Conservation (phyloP, 306 rosid species). For the Gastrolobium bilobum region DNA sequence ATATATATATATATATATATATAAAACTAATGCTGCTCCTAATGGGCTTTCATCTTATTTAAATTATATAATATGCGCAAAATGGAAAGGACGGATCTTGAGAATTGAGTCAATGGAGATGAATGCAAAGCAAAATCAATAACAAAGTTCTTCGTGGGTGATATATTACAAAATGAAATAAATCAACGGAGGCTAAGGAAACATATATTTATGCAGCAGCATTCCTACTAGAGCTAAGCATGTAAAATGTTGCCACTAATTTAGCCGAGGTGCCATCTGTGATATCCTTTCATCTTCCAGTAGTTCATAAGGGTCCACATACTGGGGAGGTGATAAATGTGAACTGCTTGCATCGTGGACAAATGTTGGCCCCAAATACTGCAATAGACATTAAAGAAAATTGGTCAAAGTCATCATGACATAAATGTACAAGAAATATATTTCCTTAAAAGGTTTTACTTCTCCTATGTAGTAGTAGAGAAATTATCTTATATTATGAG, state of each 20-base stretch:
- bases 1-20: no score
- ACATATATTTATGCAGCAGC: constrained; percentile 38
- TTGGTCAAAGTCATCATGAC: no score
- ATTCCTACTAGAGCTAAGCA: constrained; percentile 57
- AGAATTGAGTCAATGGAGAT: constrained; percentile 42
- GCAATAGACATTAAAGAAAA: constrained; percentile 52
- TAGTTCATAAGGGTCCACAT: constrained; percentile 88
- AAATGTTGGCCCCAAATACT: constrained; percentile 86
- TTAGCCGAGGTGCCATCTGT: constrained; percentile 78
- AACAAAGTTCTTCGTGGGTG: constrained; percentile 32
- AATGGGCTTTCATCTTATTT: no score
- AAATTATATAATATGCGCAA: no score
- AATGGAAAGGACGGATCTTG: constrained; percentile 14
- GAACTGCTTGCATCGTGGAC: constrained; percentile 74
- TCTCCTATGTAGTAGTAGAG: no score
- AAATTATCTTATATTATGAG: no score
- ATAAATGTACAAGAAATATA: no score
- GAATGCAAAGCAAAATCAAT: constrained; percentile 40
- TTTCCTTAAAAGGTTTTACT: background rate
- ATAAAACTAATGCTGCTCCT: no score
- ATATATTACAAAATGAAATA: constrained; percentile 54
- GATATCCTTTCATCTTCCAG: constrained; percentile 94
- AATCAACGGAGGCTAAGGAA: constrained; percentile 45
- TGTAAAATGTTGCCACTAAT: constrained; percentile 53
- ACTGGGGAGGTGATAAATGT: constrained; percentile 73